These are phyloP conservation scores for Herpotrichia juniperi DNA, from an alignment of 2,329 filamentous ascomycete species.

Conservation along the genomic window DNA sequence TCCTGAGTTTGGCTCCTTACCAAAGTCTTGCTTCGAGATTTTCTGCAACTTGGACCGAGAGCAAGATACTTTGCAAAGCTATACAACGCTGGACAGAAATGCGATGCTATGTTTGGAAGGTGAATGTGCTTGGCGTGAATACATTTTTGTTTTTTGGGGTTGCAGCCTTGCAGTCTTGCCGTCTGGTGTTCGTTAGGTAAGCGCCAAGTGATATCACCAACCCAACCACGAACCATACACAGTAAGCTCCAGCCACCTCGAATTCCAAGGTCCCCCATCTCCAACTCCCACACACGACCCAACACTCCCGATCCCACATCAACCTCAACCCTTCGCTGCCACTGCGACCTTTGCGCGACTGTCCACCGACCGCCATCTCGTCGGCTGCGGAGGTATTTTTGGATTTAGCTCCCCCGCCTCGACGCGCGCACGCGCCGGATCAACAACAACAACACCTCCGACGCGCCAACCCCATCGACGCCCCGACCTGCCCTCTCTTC, in stretches of 20 bases:
- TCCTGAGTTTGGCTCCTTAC: too few relatives aligned
- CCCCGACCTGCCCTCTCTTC: constrained; percentile 8
- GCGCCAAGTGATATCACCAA: too few relatives aligned
- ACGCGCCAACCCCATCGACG: constrained; percentile 2
- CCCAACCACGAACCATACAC: too few relatives aligned
- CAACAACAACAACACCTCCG: constrained; percentile 13
- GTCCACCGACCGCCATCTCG: background rate
- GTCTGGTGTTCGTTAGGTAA: too few relatives aligned
- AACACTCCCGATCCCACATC: background rate
- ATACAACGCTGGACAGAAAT: too few relatives aligned
- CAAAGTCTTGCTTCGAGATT: too few relatives aligned
- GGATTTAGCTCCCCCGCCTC: background rate
- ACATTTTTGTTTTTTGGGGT: too few relatives aligned
- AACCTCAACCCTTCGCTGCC: background rate
- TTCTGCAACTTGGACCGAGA: too few relatives aligned
- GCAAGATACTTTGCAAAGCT: too few relatives aligned
- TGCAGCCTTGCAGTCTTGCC: too few relatives aligned
- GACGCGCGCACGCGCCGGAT: constrained; percentile 10
- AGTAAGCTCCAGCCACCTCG: background rate
- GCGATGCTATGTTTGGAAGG: too few relatives aligned
- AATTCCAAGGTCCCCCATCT: background rate
- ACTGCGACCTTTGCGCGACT: constrained; percentile 4
- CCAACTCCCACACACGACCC: background rate
- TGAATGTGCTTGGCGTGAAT: too few relatives aligned
- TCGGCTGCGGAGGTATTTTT: background rate